A percentile compares a stretch with the other conserved stretches of the same genome.
Conservation (phyloP, 129 eudicot genomes). For the Pittosporum tobira region DNA sequence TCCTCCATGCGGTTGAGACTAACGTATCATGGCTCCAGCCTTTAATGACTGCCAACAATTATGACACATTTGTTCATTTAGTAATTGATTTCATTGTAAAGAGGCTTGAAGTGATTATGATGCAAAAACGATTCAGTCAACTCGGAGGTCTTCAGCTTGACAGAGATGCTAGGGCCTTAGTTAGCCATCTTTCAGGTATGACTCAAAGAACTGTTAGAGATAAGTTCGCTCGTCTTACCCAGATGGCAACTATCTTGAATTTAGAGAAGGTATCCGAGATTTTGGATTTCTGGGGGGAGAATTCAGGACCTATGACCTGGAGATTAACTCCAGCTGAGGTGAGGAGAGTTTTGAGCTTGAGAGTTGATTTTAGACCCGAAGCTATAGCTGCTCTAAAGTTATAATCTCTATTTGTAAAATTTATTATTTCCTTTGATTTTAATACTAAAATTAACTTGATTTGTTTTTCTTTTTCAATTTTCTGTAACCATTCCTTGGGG, state of each 20-base stretch:
- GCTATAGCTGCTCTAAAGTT: constrained; percentile 85
- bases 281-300: constrained; percentile 96
- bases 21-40: constrained; percentile 88
- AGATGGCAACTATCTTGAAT: constrained; percentile 89
- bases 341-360: constrained; percentile 72
- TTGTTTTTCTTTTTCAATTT: too few relatives aligned
- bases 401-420: constrained; percentile 21
- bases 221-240: constrained; percentile 88
- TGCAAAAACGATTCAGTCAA: constrained; percentile 90
- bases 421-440: background rate
- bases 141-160: constrained; percentile 93
- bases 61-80: constrained; percentile 66
- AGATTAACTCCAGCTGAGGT: constrained; percentile 94
- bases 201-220: constrained; percentile 93
- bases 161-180: constrained; percentile 71
- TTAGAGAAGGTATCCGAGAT: constrained; percentile 91
- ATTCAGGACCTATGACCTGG: constrained; percentile 97
- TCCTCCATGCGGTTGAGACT: constrained; percentile 76
- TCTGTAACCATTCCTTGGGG: too few relatives aligned
- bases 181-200: constrained; percentile 86
- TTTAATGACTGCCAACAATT: constrained; percentile 75
- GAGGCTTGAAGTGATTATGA: constrained; percentile 89
- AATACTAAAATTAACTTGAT: too few relatives aligned
- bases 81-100: constrained; percentile 77
- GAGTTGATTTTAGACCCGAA: constrained; percentile 88